Evolutionary conservation across 2,329 filamentous ascomycete genomes (phyloP).

Genomic region (Basipetospora chlamydospora): DNA sequence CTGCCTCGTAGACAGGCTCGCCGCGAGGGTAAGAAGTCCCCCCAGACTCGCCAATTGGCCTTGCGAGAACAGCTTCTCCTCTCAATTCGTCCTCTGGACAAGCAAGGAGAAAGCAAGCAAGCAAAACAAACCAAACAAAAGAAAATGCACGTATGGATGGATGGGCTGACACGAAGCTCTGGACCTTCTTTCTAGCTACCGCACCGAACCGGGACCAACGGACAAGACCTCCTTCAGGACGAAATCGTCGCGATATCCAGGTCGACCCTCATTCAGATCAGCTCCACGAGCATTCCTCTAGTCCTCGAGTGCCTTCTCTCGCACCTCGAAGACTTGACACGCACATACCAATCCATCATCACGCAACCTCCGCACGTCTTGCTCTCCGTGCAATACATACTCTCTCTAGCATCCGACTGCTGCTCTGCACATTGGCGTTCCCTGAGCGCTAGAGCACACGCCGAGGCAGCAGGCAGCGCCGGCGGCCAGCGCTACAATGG

Average conservation of each 20-base stretch:
- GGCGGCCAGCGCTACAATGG: too few species aligned
- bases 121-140: too few species aligned
- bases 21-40: constrained; percentile 34
- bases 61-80: not conserved
- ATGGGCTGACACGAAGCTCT: too few species aligned
- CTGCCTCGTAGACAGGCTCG: constrained; percentile 43
- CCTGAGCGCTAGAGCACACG: constrained; percentile 16
- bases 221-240: constrained; percentile 43
- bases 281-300: constrained; percentile 33
- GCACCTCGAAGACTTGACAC: constrained; percentile 43
- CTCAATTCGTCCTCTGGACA: too few species aligned
- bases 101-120: too few species aligned
- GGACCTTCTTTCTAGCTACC: too few species aligned
- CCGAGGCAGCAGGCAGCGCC: constrained; percentile 7
- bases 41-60: constrained; percentile 4
- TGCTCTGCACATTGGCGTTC: constrained; percentile 46
- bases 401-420: constrained; percentile 49
- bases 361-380: constrained; percentile 45
- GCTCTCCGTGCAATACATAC: constrained; percentile 49
- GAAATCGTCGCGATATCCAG: constrained; percentile 46
- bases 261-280: constrained; percentile 46
- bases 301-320: constrained; percentile 43
- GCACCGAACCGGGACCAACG: constrained; percentile 44
- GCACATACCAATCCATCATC: constrained; percentile 34
- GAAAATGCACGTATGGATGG: too few species aligned